Base-by-base conservation (phyloP, 1,139 yeast species). In the Debaryomyces nepalensis region DNA sequence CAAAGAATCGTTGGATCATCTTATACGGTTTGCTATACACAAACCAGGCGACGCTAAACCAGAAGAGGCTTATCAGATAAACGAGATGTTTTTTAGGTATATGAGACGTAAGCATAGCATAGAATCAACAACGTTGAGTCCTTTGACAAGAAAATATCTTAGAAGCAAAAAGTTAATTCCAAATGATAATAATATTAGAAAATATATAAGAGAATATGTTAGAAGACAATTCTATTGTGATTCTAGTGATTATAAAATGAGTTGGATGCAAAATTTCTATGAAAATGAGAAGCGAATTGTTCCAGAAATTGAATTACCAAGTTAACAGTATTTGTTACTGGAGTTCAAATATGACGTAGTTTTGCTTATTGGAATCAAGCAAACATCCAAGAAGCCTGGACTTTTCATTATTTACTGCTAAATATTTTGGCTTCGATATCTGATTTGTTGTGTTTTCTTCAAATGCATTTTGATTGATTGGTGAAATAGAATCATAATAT, bases 321-420 rank as follows among this genome's bases (percentile, higher is more conserved):
- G 24, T 3, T 18, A 14, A 11, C 4, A 3, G 4, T 15, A 19
- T 6, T n/a, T 4, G n/a, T 36, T 12, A 29, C 26, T 43, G 46
- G n/a, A 54, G 36, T 34, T 49, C 52, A 35, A 75, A 60, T 3
- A 75, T 61, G 7, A 61, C 45, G 53, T 75, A 78, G 34, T 64
- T 64, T 42, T 68, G 68, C 39, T 63, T 60, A 29, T 67, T 63
- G 2, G 57, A 46, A 41, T 75, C 79, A 19, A 77, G 50, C 20
- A 77, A 45, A 49, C 79, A 76, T 1, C 73, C 77, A 35, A 61
- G 55, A 2, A 55, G 48, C 34, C 65, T 53, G 2, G 44, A 30
- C 29, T 44, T 33, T 27, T 44, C 42, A 15, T 53, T 46, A 44
- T 63, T 66, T 21, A 69, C 45, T 1, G 74, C 55, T 36, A 73